Evolutionary conservation across 495 filamentous ascomycete genomes (phyloP).

Genomic region (Tuber indicum): DNA sequence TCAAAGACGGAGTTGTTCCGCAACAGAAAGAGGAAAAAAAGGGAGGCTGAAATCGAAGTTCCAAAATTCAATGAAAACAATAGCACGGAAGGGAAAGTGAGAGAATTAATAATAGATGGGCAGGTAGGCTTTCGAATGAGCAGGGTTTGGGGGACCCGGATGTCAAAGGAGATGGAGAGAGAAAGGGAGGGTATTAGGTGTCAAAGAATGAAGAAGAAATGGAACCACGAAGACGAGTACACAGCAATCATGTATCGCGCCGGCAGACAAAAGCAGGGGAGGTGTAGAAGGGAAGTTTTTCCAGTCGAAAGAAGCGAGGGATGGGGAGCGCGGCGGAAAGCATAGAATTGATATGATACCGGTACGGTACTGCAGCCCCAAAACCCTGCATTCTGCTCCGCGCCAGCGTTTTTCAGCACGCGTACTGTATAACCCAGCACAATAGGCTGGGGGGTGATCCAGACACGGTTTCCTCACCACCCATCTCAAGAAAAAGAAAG

Average conservation of each 20-base stretch:
- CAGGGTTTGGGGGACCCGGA: neutral
- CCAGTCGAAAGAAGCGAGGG: conserved; percentile 2
- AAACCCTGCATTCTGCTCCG: neutral
- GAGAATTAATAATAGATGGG: neutral
- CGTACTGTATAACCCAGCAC: conserved; percentile 33
- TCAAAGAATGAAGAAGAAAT: conserved; percentile 14
- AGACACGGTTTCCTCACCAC: conserved; percentile 36
- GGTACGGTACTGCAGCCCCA: neutral
- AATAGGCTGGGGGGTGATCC: conserved; percentile 33
- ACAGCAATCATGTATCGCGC: conserved; percentile 7
- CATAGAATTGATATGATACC: neutral
- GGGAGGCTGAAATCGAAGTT: conserved; percentile 12
- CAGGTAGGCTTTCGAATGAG: neutral
- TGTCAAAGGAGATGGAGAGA: neutral
- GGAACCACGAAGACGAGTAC: conserved; percentile 25
- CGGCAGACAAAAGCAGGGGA: conserved; percentile 22
- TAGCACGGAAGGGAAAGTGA: conserved; percentile 21
- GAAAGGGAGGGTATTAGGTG: neutral
- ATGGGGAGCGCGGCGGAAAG: neutral
- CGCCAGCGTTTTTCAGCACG: conserved; percentile 18
- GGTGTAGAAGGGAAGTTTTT: conserved; percentile 24
- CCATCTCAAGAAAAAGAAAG: neutral
- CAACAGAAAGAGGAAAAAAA: conserved; percentile 24
- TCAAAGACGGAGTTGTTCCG: neutral
- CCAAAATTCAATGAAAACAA: conserved; percentile 16